These are phyloP conservation scores for Smittium culicis DNA, from an alignment of 371 early-diverging fungal genomes.

Conservation along the genomic window DNA sequence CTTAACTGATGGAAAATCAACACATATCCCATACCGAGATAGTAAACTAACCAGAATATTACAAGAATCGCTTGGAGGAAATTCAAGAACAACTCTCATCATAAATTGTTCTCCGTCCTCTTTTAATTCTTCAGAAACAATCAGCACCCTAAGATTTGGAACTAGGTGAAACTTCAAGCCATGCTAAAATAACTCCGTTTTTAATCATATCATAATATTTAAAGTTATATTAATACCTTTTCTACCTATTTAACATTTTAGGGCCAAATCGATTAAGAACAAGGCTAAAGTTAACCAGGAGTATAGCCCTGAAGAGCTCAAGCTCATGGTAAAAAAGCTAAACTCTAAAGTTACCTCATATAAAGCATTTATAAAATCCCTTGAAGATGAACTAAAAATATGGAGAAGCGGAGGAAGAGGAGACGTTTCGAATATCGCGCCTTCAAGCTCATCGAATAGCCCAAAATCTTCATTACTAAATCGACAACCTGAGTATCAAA, in stretches of 20 bases:
- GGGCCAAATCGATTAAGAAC: slow-evolving; percentile 96
- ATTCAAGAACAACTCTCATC: slow-evolving; percentile 51
- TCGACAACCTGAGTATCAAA: not conserved
- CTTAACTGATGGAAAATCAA: slow-evolving; percentile 85
- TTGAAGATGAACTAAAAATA: slow-evolving; percentile 72
- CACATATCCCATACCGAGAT: slow-evolving; percentile 42
- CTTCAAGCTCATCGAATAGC: slow-evolving; percentile 15
- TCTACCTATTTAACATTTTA: slow-evolving; percentile 68
- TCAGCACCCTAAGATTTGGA: slow-evolving; percentile 60
- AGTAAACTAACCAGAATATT: slow-evolving; percentile 57
- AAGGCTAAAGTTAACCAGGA: slow-evolving; percentile 96
- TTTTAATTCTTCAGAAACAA: slow-evolving; percentile 41
- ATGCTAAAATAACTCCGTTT: too few species aligned
- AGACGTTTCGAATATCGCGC: slow-evolving; percentile 59
- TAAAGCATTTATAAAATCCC: slow-evolving; percentile 60
- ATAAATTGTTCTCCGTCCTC: slow-evolving; percentile 48
- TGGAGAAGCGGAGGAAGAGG: slow-evolving; percentile 79
- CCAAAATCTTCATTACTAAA: not conserved
- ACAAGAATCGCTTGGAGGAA: slow-evolving; percentile 58
- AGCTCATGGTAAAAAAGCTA: slow-evolving; percentile 73
- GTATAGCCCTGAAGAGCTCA: slow-evolving; percentile 81
- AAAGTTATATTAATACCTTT: too few species aligned
- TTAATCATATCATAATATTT: not conserved
- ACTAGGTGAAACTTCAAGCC: slow-evolving; percentile 14
- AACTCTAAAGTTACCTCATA: slow-evolving; percentile 63